Evolutionary conservation across 169 alveolate genomes (phyloP).

Genomic region (Cryptosporidium felis): DNA sequence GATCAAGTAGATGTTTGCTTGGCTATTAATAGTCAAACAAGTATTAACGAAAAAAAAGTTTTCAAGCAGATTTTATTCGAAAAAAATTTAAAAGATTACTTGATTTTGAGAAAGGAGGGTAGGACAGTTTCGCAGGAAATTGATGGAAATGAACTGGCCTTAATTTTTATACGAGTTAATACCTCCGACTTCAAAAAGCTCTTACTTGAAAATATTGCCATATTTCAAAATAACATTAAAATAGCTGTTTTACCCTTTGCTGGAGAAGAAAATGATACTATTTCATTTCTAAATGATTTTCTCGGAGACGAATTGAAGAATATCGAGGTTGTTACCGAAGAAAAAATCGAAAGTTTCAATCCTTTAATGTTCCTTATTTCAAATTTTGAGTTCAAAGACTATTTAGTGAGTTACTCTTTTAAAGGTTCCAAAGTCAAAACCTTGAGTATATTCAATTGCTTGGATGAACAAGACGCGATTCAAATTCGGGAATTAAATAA

Average conservation of each 20-base stretch:
- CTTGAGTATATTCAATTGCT: conserved; percentile 8
- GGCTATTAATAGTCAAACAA: neutral
- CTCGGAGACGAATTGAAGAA: neutral
- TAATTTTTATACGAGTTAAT: conserved; percentile 1
- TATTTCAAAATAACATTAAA: neutral
- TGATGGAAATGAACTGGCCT: too few relatives aligned
- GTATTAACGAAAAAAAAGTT: neutral
- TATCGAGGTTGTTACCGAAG: neutral
- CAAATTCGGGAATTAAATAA: neutral
- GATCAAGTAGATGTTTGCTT: conserved; percentile 2
- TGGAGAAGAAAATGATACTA: neutral
- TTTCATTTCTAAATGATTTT: neutral
- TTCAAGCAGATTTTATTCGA: too few relatives aligned
- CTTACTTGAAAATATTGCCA: neutral
- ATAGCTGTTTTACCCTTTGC: neutral
- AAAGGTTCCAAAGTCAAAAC: neutral
- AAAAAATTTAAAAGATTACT: too few relatives aligned
- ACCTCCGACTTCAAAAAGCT: neutral
- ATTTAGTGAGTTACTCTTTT: neutral
- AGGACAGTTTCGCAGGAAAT: too few relatives aligned
- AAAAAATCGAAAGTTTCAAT: neutral
- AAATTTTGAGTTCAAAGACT: conserved; percentile 18
- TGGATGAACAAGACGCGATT: neutral
- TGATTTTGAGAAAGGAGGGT: too few relatives aligned
- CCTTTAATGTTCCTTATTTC: neutral